Evolutionary conservation across 192 early-diverging fungal species (phyloP), one percentile per base, ranked within the genome.

Genomic region (Kickxella alabastrina): DNA sequence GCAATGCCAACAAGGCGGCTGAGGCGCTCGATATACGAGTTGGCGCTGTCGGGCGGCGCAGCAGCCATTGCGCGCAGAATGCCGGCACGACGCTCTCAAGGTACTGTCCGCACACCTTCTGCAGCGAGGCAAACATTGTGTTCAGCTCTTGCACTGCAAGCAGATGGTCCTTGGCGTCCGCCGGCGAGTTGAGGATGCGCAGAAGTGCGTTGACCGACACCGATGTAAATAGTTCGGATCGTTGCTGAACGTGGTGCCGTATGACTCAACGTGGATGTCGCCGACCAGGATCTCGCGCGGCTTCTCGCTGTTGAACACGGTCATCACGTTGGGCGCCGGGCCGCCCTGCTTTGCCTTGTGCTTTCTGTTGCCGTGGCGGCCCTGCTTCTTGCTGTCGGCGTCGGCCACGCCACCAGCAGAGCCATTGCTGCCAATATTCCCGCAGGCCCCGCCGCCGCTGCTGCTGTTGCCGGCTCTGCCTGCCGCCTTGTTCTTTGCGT

Each of bases 21-120:
- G 29, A 98, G 80, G 32, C 91, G 82, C 43, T 91, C 90, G 57
- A 98, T 93, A 62, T 94, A 91, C 42, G 91, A 95, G 35, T 91
- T 91, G 0, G 92, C 83, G 72, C 88, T 87, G 15, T 79, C 75
- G 3, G 82, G 47, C 0, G 88, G 90, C 22, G 90, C 88, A 1
- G 83, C 79, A 22, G 83, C 74, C 89, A 98, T 94, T 59, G 92
- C 86, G n/a, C 70, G 78, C 26, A 96, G 54, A 39, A 95, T 84
- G 89, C 83, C n/a, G 93, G 93, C 49, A 95, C 90, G 35, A 98
- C 91, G 17, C 51, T 51, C 3, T 29, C 24, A 6, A 72, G 32
- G 26, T 53, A 72, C 4, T 43, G 45, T 0, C 38, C 34, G 19
- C 61, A 65, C 36, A 25, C 22, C 4, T 31, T 49, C 13, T 29